Percentiles rank a stretch among this genome's conserved stretches.
phyloP scores from a whole-genome alignment of 371 early-diverging fungal genomes.

The Rhizopus stolonifer region DNA sequence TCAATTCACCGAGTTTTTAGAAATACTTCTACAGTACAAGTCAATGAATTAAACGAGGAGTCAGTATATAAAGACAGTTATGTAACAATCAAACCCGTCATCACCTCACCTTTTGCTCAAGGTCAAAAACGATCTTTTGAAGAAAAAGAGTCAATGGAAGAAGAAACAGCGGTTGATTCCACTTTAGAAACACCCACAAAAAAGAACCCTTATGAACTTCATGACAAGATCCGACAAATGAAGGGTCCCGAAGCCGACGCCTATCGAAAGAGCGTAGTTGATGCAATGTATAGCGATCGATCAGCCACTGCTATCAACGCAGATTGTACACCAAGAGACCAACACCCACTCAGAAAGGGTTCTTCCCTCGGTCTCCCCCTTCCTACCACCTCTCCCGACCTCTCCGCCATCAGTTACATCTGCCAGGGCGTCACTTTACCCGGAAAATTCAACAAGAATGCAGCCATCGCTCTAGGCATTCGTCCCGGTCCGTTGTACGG shows the following conservation, averaged over 20 bases:
- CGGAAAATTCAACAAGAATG: conserved; percentile 81
- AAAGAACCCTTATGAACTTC: too few relatives aligned
- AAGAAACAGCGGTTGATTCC: too few relatives aligned
- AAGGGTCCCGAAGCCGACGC: conserved; percentile 24
- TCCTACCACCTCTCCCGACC: conserved; percentile 45
- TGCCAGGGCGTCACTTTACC: conserved; percentile 74
- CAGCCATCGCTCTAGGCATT: conserved; percentile 77
- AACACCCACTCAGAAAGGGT: conserved; percentile 15
- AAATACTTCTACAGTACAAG: conserved; percentile 34
- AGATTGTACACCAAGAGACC: conserved; percentile 31
- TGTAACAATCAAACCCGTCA: conserved; percentile 63
- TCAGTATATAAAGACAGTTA: conserved; percentile 60
- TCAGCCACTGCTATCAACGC: conserved; percentile 41
- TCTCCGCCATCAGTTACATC: conserved; percentile 67
- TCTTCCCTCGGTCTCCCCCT: conserved; percentile 20
- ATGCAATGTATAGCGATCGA: conserved; percentile 47
- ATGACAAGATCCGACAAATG: not conserved
- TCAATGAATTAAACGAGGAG: not conserved
- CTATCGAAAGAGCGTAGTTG: conserved; percentile 35
- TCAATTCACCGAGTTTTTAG: too few relatives aligned
- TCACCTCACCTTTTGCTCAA: conserved; percentile 44
- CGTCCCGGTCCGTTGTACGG: conserved; percentile 73
- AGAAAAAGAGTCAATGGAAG: conserved; percentile 15
- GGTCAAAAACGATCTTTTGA: conserved; percentile 19
- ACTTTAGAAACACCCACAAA: too few relatives aligned